Evolutionary conservation across 2,329 filamentous ascomycete species (phyloP), one percentile per base, ranked within the genome.

Genomic region (Botrytis paeoniae): DNA sequence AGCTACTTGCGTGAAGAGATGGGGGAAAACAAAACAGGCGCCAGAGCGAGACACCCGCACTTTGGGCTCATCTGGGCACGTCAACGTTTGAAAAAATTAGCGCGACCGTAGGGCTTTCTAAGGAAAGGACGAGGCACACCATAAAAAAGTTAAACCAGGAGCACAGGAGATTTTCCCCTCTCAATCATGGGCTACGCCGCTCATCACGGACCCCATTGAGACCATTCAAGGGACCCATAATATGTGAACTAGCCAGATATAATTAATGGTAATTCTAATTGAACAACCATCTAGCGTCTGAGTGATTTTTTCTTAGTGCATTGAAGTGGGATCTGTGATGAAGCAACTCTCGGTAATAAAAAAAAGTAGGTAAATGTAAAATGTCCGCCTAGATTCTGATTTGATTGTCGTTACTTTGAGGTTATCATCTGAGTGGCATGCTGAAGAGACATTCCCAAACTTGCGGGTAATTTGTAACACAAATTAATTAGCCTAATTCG

Each of bases 51-150:
- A 63, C 45, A 69, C 65, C 71, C 65, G 82, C 82, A 18, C 82
- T 9, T 77, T 84, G 1, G 82, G 82, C 35, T 69, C 48, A 82
- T 82, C 8, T 76, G 84, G 64, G 35, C 77, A 83, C 5, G 70
- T 72, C 70, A 69, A 72, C 70, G 70, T 61, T 69, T 45, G 48
- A 35, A 57, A 69, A 69, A 25, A 45, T 69, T 72, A 72, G 70
- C 70, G 70, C 70, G 70, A 69, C 54, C 63, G 63, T 69, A 69
- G 63, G 70, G 70, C 70, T 69, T 61, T 69, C 63, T 72, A 64
- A 61, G 41, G 51, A 66, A 51, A 66, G 22, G 70, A 48, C 51
- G 62, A 72, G 70, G 70, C 70, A 72, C 43, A 72, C 70, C 70
- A 65, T 32, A 20, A 37, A 37, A 35, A 60, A 35, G 37, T 37